A percentile compares a stretch with the other conserved stretches of the same genome.
phyloP scores from a whole-genome alignment of 2,329 filamentous ascomycete genomes.

The Ophiostoma sp. region DNA sequence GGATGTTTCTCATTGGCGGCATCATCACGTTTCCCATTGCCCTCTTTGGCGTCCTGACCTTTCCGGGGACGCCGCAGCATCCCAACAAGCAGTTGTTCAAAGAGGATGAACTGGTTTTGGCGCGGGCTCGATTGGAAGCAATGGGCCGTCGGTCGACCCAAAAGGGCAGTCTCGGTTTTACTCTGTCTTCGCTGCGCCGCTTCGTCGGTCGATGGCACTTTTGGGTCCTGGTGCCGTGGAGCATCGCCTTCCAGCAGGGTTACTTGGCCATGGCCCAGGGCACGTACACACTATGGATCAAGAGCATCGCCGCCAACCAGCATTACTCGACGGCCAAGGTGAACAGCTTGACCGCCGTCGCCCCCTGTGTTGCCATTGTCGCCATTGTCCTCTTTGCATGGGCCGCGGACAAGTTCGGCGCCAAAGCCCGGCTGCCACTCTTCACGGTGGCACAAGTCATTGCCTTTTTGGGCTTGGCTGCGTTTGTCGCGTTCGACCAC shows the following conservation, averaged over 20 bases:
- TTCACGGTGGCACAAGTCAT: slow-evolving; percentile 22
- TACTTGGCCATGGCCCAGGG: slow-evolving; percentile 22
- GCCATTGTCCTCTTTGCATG: slow-evolving; percentile 23
- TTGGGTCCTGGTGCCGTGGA: slow-evolving; percentile 29
- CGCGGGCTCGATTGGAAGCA: slow-evolving; percentile 35
- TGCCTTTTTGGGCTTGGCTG: slow-evolving; percentile 15
- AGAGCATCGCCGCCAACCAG: background rate
- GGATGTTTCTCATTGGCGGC: slow-evolving; percentile 45
- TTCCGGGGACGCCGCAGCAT: slow-evolving; percentile 40
- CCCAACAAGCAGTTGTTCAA: slow-evolving; percentile 39
- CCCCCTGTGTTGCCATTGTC: slow-evolving; percentile 26
- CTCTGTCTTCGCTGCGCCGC: background rate
- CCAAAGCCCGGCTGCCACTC: slow-evolving; percentile 18
- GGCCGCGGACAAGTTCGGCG: slow-evolving; percentile 19
- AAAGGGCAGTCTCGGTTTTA: background rate
- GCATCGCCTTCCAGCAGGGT: slow-evolving; percentile 25
- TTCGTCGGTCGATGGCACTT: slow-evolving; percentile 27
- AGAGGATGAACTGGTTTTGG: slow-evolving; percentile 37
- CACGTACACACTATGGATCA: slow-evolving; percentile 28
- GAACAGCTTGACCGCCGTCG: slow-evolving; percentile 28
- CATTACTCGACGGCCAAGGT: slow-evolving; percentile 24
- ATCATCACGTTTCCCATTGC: slow-evolving; percentile 33
- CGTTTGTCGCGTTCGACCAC: slow-evolving; percentile 19
- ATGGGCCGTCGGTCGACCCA: slow-evolving; percentile 18
- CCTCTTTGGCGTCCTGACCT: slow-evolving; percentile 31